phyloP scores from a whole-genome alignment of 805 yeast genomes.

The Saccharomycopsis babjevae region DNA sequence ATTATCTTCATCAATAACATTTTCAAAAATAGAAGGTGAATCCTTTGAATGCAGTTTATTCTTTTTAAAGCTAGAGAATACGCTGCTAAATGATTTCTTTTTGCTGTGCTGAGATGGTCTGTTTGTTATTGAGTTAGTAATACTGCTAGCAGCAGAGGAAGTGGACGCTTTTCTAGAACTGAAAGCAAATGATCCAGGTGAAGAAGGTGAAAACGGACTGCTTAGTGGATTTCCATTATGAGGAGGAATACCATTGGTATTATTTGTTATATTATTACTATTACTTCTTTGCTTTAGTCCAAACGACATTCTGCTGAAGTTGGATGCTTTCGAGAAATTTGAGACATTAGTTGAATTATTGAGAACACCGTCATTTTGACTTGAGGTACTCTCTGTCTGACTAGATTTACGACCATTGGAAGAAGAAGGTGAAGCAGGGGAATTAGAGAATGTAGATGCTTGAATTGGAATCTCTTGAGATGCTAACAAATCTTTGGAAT shows the following conservation, averaged over 20 bases:
- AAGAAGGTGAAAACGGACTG: background rate
- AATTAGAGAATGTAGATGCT: background rate
- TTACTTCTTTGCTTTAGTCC: background rate
- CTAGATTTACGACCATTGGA: background rate
- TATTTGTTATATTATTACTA: background rate
- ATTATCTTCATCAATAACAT: background rate
- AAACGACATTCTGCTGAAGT: background rate
- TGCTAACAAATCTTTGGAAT: background rate
- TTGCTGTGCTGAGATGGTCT: slow-evolving; percentile 12
- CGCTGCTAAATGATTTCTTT: slow-evolving; percentile 15
- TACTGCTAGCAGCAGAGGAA: background rate
- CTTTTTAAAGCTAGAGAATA: slow-evolving; percentile 12
- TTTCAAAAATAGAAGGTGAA: background rate
- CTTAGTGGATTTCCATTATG: background rate
- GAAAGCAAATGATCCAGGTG: background rate
- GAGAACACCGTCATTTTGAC: background rate
- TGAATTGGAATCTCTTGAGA: background rate
- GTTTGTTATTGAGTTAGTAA: background rate
- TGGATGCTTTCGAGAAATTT: background rate
- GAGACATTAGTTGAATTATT: background rate
- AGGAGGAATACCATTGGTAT: background rate
- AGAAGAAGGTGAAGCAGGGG: background rate
- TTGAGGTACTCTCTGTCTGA: background rate
- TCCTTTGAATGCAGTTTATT: slow-evolving; percentile 1
- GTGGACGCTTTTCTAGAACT: slow-evolving; percentile 9